Percentiles rank a stretch among this genome's conserved stretches.
Evolutionary conservation across 2,329 filamentous ascomycete species (phyloP).

Genomic region (Curvularia spicifera): DNA sequence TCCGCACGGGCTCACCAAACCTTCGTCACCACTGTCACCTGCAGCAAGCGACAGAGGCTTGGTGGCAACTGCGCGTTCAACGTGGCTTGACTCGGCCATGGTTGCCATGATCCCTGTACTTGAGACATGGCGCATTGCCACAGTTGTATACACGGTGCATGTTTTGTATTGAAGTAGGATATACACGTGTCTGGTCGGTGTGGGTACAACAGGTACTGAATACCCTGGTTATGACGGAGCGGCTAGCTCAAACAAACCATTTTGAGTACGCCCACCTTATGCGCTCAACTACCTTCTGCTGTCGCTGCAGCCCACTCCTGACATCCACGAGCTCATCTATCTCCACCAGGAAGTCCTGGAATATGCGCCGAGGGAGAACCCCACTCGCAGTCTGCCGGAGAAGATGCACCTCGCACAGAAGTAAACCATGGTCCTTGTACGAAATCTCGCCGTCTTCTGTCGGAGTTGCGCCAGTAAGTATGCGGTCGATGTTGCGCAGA

Average conservation of each 20-base stretch:
- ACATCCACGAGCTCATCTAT: slow-evolving; percentile 85
- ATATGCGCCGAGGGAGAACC: slow-evolving; percentile 75
- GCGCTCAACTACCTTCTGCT: slow-evolving; percentile 78
- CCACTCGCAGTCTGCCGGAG: slow-evolving; percentile 71
- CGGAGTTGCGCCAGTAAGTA: slow-evolving; percentile 58
- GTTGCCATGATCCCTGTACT: not conserved
- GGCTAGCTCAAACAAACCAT: slow-evolving; percentile 59
- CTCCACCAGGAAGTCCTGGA: slow-evolving; percentile 87
- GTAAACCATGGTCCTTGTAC: slow-evolving; percentile 89
- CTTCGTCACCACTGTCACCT: slow-evolving; percentile 18
- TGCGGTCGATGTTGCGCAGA: slow-evolving; percentile 85
- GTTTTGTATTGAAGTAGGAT: slow-evolving; percentile 5
- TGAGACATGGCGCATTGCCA: slow-evolving; percentile 1
- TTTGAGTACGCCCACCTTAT: slow-evolving; percentile 90
- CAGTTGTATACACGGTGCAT: not conserved
- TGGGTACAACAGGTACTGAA: not conserved
- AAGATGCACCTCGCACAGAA: slow-evolving; percentile 88
- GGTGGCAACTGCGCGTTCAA: slow-evolving; percentile 13
- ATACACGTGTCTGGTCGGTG: not conserved
- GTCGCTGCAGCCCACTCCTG: slow-evolving; percentile 74
- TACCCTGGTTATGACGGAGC: not conserved
- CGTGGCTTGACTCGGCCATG: slow-evolving; percentile 5
- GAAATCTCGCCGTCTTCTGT: slow-evolving; percentile 76
- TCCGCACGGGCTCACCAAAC: slow-evolving; percentile 18
- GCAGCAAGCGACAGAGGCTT: slow-evolving; percentile 6